Base-by-base conservation (phyloP, 1,284 basidiomycete species). In the Ustilago loliicola region DNA sequence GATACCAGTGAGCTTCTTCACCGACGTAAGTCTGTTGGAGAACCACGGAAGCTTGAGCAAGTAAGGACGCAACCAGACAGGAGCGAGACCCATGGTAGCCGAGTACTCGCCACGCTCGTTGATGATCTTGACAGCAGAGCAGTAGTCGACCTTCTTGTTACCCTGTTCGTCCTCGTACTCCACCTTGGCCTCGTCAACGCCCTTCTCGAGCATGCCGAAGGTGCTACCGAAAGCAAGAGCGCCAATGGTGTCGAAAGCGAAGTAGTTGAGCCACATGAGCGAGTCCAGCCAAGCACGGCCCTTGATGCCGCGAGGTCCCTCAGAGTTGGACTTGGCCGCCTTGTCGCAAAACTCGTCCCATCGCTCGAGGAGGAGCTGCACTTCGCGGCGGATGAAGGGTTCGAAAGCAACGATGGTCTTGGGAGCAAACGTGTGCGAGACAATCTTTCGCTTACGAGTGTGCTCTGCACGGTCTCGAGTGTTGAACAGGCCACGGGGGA, bases 51-150 rank as follows among this genome's bases (percentile, higher is more conserved):
- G 66, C 53, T 74, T 80, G 59, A 80, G 25, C 54, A 77, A 57
- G 50, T 75, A 80, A 13, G 77, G 80, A 2, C 82, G 75, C 25
- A 81, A 64, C 88, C 89, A 91, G 0, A 90, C 88, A 0, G 94
- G 93, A 21, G 95, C 88, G 13, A 91, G 90, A 42, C 94, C 95
- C 88, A 95, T 91, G 0, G 93, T 91, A 53, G 93, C 93, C 2
- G 92, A 92, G 86, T 90, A 95, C 85, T 95, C 94, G 63, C 95
- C 95, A 25, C 95, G 92, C 68, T 92, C 92, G 86, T 96, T 96
- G 63, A 97, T 90, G 75, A 96, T 94, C 83, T 92, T 88, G 52
- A 96, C 91, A 13, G 94, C 95, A 2, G 93, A 92, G 61, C 94
- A 91, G 82, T 91, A 88, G 36, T 89, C 74, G 27, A 69, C 65